Evolutionary conservation across 768 basidiomycete genomes (phyloP).

Genomic region (Hygrophoropsis aurantiaca): DNA sequence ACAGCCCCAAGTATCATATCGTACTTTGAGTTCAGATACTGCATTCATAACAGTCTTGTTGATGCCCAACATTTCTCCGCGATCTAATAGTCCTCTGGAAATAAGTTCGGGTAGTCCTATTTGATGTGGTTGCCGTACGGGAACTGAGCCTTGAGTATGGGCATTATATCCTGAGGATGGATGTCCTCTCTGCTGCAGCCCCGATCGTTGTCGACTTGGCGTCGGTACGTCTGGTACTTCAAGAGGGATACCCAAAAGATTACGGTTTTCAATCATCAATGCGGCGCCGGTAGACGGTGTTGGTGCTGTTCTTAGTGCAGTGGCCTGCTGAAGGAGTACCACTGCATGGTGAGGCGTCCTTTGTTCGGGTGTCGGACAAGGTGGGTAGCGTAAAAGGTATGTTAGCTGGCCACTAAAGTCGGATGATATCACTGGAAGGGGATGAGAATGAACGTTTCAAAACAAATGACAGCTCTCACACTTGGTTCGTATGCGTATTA

Average conservation of each 20-base stretch:
- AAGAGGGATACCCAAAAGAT: conserved; percentile 67
- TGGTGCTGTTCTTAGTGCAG: conserved; percentile 73
- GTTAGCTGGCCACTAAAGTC: conserved; percentile 89
- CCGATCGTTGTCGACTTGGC: conserved; percentile 35
- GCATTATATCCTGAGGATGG: conserved; percentile 19
- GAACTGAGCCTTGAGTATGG: conserved; percentile 18
- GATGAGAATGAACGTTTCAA: conserved; percentile 12
- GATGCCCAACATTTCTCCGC: conserved; percentile 78
- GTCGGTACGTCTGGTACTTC: conserved; percentile 56
- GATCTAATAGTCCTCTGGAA: conserved; percentile 69
- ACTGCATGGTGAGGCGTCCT: conserved; percentile 54
- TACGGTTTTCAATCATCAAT: conserved; percentile 79
- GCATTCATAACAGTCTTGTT: conserved; percentile 83
- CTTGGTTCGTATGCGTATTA: conserved; percentile 89
- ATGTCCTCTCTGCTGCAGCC: conserved; percentile 31
- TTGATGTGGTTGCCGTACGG: conserved; percentile 27
- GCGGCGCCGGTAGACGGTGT: conserved; percentile 75
- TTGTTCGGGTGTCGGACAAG: conserved; percentile 31
- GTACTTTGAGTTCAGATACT: conserved; percentile 73
- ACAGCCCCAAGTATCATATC: conserved; percentile 13
- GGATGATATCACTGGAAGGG: conserved; percentile 67
- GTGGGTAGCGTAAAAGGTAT: conserved; percentile 82
- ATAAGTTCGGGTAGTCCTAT: conserved; percentile 71
- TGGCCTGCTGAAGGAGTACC: conserved; percentile 81
- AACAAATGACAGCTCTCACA: conserved; percentile 46